phyloP scores from a whole-genome alignment of 1,139 yeast species.

The Saccharomyces hybrid region DNA sequence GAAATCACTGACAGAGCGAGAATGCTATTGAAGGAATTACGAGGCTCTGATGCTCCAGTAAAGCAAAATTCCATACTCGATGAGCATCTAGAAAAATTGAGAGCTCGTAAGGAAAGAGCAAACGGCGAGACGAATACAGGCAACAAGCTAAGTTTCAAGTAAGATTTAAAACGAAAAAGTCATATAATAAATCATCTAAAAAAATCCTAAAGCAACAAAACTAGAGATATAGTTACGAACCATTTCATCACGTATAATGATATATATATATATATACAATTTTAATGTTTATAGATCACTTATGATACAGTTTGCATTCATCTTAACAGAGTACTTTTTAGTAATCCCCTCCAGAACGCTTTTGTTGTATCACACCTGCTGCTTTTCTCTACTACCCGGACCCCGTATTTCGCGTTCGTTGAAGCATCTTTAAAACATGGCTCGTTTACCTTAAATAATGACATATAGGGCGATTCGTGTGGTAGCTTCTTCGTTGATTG shows the following conservation, averaged over 20 bases:
- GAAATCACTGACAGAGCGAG: slow-evolving; percentile 29
- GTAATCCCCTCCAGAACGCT: neutral
- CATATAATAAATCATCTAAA: neutral
- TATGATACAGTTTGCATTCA: neutral
- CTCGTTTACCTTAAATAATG: neutral
- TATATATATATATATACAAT: neutral
- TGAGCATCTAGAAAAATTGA: slow-evolving; percentile 24
- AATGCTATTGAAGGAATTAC: slow-evolving; percentile 25
- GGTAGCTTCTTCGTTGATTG: neutral
- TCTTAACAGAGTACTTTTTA: neutral
- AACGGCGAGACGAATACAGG: neutral
- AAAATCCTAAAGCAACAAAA: neutral
- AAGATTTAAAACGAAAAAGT: neutral
- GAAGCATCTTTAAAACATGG: neutral
- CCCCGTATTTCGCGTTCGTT: neutral
- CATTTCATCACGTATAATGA: neutral
- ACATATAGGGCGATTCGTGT: neutral
- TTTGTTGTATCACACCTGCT: neutral
- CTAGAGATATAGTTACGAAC: neutral
- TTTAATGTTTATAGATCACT: neutral
- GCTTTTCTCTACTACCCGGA: neutral
- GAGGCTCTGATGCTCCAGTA: slow-evolving; percentile 23
- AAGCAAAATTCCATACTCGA: slow-evolving; percentile 15
- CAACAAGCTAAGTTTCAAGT: neutral
- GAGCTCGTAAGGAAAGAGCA: slow-evolving; percentile 23